Conservation (phyloP, 2,329 filamentous ascomycete species). For the Monosporascus sp. region DNA sequence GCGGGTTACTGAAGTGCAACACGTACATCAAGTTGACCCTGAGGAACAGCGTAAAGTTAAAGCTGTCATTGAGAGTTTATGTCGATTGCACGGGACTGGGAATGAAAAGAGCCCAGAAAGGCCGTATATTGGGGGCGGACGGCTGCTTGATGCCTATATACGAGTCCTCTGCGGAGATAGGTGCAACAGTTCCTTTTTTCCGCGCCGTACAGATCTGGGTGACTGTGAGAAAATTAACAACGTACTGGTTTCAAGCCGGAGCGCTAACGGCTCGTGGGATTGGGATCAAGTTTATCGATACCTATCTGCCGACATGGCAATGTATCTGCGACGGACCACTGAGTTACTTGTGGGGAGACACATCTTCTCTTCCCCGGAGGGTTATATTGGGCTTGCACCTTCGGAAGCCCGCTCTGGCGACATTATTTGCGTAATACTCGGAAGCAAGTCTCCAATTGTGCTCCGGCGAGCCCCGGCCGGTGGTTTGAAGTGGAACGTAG, state of each 20-base stretch:
- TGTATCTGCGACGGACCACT: fast-evolving
- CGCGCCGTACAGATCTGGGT: fast-evolving
- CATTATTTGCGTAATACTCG: background rate
- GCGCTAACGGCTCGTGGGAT: background rate
- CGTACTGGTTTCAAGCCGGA: background rate
- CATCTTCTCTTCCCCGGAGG: background rate
- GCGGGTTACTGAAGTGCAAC: background rate
- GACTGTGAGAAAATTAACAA: background rate
- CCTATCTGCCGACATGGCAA: background rate
- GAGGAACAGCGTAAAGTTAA: background rate
- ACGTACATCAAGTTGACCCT: background rate
- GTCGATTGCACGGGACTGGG: background rate
- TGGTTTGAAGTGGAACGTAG: background rate
- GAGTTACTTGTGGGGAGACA: background rate
- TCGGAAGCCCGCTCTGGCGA: background rate
- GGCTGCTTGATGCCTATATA: background rate
- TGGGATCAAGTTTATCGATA: background rate
- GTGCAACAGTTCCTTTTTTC: background rate
- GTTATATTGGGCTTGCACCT: background rate
- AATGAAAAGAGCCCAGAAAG: too few relatives aligned
- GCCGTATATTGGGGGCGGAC: background rate
- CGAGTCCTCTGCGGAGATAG: background rate
- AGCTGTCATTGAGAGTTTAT: too few relatives aligned
- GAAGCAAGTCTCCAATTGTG: background rate
- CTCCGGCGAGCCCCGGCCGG: background rate